A percentile compares a stretch with the other conserved stretches of the same genome.
Evolutionary conservation across 805 yeast species (phyloP).

Genomic region (Ogataea paraovalis): DNA sequence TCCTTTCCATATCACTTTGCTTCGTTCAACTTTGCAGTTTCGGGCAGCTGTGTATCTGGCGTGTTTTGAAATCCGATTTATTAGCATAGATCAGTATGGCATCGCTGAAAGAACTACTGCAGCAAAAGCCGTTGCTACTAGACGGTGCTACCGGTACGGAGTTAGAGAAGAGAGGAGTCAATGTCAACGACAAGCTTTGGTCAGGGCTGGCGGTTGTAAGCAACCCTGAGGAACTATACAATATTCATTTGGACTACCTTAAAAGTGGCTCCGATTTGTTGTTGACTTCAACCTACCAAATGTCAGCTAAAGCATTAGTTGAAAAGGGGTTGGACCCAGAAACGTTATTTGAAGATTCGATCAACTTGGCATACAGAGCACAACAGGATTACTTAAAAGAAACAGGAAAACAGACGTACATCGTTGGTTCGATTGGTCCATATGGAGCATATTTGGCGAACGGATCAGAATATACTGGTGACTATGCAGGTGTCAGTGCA

Average conservation of each 20-base stretch:
- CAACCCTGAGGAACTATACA: conserved; percentile 39
- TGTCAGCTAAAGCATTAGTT: conserved; percentile 40
- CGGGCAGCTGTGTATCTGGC: no score
- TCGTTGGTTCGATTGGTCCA: conserved; percentile 72
- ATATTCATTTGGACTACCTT: conserved; percentile 49
- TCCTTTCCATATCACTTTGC: no score
- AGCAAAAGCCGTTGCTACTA: conserved; percentile 20
- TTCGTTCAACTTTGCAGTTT: no score
- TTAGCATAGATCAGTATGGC: no score
- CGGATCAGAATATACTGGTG: conserved; percentile 73
- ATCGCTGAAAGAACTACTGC: not conserved
- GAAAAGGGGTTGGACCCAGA: conserved; percentile 21
- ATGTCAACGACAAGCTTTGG: conserved; percentile 52
- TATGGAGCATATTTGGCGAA: conserved; percentile 67
- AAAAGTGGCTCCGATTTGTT: conserved; percentile 51
- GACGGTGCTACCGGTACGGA: conserved; percentile 72
- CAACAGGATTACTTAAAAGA: conserved; percentile 11
- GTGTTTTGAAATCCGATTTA: no score
- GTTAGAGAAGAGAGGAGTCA: conserved; percentile 45
- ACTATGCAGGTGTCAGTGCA: conserved; percentile 42
- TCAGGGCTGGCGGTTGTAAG: conserved; percentile 50
- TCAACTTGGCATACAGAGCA: conserved; percentile 24
- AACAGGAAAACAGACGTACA: conserved; percentile 17
- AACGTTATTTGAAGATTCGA: conserved; percentile 18
- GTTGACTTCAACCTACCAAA: conserved; percentile 60